Percentiles rank a stretch among this genome's conserved stretches.
These are phyloP conservation scores for Didymosphaeria variabile DNA, from an alignment of 2,329 filamentous ascomycete genomes.

Conservation along the genomic window DNA sequence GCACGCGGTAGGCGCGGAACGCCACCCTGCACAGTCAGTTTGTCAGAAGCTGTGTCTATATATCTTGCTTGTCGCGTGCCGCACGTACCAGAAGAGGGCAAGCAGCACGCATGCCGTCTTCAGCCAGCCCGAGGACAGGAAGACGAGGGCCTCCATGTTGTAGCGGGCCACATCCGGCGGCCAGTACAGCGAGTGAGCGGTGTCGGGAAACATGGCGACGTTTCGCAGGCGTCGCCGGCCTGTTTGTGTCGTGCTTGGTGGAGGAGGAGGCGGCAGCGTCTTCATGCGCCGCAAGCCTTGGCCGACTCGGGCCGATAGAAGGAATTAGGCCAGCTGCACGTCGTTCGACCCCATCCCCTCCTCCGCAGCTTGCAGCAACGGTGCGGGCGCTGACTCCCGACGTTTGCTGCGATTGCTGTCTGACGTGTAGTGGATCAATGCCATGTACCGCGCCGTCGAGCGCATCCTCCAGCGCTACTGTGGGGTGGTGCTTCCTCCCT, in stretches of 20 bases:
- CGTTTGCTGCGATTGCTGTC: not conserved
- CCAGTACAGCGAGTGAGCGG: slow-evolving; percentile 44
- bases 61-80: not conserved
- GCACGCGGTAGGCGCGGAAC: slow-evolving; percentile 84
- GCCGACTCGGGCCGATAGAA: slow-evolving; percentile 25
- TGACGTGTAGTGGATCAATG: not conserved
- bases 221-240: slow-evolving; percentile 23
- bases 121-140: slow-evolving; percentile 47
- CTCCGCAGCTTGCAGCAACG: slow-evolving; percentile 2
- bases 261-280: not conserved
- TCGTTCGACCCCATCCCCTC: not conserved
- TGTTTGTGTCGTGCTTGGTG: slow-evolving; percentile 7
- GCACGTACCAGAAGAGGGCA: slow-evolving; percentile 47
- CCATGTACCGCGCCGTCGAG: not conserved
- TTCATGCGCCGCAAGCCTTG: slow-evolving; percentile 5
- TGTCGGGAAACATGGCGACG: slow-evolving; percentile 44
- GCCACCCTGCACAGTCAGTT: slow-evolving; percentile 69
- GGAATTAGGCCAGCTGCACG: slow-evolving; percentile 3
- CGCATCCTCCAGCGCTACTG: not conserved
- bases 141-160: slow-evolving; percentile 47
- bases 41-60: slow-evolving; percentile 8
- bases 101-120: slow-evolving; percentile 45
- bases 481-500: not conserved
- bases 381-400: not conserved
- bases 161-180: slow-evolving; percentile 44